Percentiles rank a stretch among this genome's conserved stretches.
phyloP scores from a whole-genome alignment of 352 stramenopile species.

The Pythium inflatum region DNA sequence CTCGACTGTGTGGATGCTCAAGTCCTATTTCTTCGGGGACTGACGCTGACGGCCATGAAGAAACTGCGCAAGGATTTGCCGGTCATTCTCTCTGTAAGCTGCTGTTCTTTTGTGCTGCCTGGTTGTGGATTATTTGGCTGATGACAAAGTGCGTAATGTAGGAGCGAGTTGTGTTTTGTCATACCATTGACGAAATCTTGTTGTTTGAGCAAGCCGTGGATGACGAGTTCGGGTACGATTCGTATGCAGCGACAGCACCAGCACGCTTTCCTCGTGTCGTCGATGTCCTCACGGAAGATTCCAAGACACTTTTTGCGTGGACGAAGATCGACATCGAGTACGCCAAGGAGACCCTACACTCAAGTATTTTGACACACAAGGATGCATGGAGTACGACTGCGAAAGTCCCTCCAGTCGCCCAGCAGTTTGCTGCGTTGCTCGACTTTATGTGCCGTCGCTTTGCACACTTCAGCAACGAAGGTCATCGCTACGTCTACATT shows the following conservation, averaged over 20 bases:
- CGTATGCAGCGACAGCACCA: constrained; percentile 47
- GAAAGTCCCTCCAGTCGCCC: constrained; percentile 18
- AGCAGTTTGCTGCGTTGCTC: constrained; percentile 53
- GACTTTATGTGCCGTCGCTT: constrained; percentile 77
- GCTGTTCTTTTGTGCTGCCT: too few species aligned
- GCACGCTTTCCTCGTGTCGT: constrained; percentile 57
- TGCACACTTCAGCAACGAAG: constrained; percentile 58
- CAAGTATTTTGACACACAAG: constrained; percentile 8
- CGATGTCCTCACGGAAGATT: constrained; percentile 61
- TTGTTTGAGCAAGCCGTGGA: constrained; percentile 73
- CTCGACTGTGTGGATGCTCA: constrained; percentile 64
- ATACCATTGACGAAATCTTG: constrained; percentile 75
- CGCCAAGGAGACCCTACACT: constrained; percentile 43
- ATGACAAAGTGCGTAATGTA: too few species aligned
- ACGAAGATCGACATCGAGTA: constrained; percentile 64
- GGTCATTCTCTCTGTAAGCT: constrained; percentile 44
- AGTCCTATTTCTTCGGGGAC: constrained; percentile 57
- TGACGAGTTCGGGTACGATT: constrained; percentile 64
- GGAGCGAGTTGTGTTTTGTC: constrained; percentile 47
- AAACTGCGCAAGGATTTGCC: constrained; percentile 60
- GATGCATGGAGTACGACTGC: constrained; percentile 13
- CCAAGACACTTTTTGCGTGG: constrained; percentile 66
- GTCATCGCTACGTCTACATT: constrained; percentile 80
- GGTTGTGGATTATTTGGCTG: too few species aligned
- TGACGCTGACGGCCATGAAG: constrained; percentile 45